Evolutionary conservation across 805 yeast species (phyloP), one percentile per base, ranked within the genome.

Genomic region (Yarrowia keelungensis): DNA sequence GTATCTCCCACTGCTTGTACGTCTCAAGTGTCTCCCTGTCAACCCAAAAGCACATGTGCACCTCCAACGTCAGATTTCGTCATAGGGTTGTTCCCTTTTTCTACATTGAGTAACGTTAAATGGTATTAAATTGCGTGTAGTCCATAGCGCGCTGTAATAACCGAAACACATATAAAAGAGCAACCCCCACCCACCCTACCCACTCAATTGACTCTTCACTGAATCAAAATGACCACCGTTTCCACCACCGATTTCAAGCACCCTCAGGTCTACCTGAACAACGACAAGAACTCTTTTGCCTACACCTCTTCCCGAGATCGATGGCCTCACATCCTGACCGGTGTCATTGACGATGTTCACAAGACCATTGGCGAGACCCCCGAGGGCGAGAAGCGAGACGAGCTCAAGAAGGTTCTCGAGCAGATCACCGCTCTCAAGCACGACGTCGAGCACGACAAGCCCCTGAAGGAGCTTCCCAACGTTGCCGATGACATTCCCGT

Each of bases 261-360:
- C 74, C 68, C 74, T 70, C 15, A 69, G 73, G 75, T 75, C 7
- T 90, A 89, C 76, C 81, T 78, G 75, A 91, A 89, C 77, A 84
- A 84, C 76, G 97, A 92, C 74, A 78, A 81, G 46, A 84, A 83
- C 69, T 90, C 97, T 3, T 95, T 95, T 77, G 98, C 97, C 10
- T 87, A 84, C 75, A 82, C 86, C 43, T 92, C 98, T 0, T 89
- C 91, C 10, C 83, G 86, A 71, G 81, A 82, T 45, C 87, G 99
- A 78, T 95, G 98, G 98, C 94, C 97, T 38, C 86, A 86, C 68
- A 91, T 95, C 72, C 75, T 93, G 58, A 82, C 84, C 38, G 90
- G 88, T 22, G 86, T 88, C 19, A 81, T 91, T 54, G 84, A 82
- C 36, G 98, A 93, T 75, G 79, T 89, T 50, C 71, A 80, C 16